Percentiles rank a stretch among this genome's conserved stretches.
Conservation (phyloP, 1,284 basidiomycete species). For the Apiotrichum montevideense region DNA sequence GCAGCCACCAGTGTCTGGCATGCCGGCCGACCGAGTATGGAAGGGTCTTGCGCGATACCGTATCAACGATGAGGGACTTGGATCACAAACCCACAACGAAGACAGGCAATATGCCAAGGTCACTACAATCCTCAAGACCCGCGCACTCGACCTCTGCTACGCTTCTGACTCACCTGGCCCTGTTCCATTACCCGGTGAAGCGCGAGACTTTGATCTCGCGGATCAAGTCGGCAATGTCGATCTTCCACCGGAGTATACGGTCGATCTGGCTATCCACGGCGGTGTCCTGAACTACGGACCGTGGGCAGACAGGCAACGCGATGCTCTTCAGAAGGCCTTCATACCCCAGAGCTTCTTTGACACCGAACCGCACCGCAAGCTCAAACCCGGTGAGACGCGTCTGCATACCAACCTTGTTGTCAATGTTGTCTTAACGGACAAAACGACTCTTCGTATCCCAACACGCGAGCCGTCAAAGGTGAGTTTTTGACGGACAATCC, state of each 20-base stretch:
- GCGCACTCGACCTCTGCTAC: slow-evolving; percentile 68
- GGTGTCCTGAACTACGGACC: slow-evolving; percentile 79
- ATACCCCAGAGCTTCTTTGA: slow-evolving; percentile 73
- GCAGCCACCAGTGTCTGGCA: slow-evolving; percentile 27
- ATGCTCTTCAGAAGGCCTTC: slow-evolving; percentile 69
- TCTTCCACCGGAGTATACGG: slow-evolving; percentile 81
- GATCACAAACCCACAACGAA: slow-evolving; percentile 14
- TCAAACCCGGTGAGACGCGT: slow-evolving; percentile 71
- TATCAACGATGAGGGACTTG: slow-evolving; percentile 19
- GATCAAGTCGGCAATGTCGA: slow-evolving; percentile 79
- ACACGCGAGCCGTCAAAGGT: slow-evolving; percentile 63
- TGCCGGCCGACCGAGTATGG: slow-evolving; percentile 44
- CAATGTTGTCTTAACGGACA: slow-evolving; percentile 69
- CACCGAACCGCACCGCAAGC: slow-evolving; percentile 53
- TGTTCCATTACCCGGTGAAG: slow-evolving; percentile 40
- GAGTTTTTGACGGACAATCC: background rate
- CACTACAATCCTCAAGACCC: slow-evolving; percentile 70
- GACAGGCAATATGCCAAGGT: slow-evolving; percentile 75
- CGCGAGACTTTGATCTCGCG: slow-evolving; percentile 47
- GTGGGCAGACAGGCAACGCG: slow-evolving; percentile 85
- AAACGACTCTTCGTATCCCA: slow-evolving; percentile 70
- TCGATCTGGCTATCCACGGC: slow-evolving; percentile 70
- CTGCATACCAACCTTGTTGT: slow-evolving; percentile 70
- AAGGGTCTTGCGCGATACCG: slow-evolving; percentile 49
- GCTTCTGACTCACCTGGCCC: slow-evolving; percentile 61